Evolutionary conservation across 176 grass and related monocot species (phyloP), one percentile per base, ranked within the genome.

Genomic region (Bromus sterilis): DNA sequence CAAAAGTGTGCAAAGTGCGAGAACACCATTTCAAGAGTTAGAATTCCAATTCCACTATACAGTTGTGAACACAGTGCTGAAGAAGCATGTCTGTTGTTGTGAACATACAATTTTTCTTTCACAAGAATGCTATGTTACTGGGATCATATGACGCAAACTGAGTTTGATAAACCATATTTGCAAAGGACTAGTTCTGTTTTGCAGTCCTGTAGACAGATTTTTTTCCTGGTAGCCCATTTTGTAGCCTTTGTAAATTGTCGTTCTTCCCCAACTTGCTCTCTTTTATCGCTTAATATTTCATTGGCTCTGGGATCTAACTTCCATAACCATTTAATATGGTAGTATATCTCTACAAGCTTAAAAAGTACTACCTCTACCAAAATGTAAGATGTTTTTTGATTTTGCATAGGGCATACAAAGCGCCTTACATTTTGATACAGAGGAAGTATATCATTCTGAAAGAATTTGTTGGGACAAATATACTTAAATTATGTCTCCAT

Each of bases 161-260:
- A 9, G 36, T 84, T 67, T 77, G 49, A 59, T 70, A 57, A 84
- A 40, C 36, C 36, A 69, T 24, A 32, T 84, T 56, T 34, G 11
- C 13, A 24, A 34, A 71, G 42, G 39, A n/a, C 26, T 34, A 82
- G 37, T 73, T 73, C 42, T 16, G 20, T 34, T 82, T 25, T 23
- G 56, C 3, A 10, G 7, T 46, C 29, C 16, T 49, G 21, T 23
- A 73, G 61, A 59, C 6, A 60, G 25, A 74, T 5, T 75, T 83
- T 72, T 40, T 7, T 61, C 44, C 10, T 58, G 65, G 24, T 30
- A 30, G 25, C 41, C 13, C 43, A 29, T 71, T 71, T 46, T 40
- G 41, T 68, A 25, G 61, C 66, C 49, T 14, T 28, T 36, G 5
- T 23, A 56, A 31, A 9, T 6, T 36, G 6, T 23, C 41, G 11